Evolutionary conservation across 2,329 filamentous ascomycete genomes (phyloP).

Genomic region (Didymella pomorum): DNA sequence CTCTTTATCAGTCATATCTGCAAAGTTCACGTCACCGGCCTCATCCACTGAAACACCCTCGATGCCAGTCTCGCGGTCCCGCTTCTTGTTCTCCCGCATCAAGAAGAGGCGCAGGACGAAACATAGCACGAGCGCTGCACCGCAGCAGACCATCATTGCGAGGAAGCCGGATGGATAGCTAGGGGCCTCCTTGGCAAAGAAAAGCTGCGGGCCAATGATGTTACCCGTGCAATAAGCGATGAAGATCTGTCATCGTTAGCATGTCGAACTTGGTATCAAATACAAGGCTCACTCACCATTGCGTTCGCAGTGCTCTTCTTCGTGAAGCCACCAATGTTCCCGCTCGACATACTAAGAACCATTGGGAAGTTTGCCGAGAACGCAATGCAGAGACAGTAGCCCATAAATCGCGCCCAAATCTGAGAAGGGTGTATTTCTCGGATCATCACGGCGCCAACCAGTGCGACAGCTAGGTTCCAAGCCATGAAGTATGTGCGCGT

Average conservation of each 20-base stretch:
- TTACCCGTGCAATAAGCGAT: neutral
- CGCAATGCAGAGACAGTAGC: constrained; percentile 40
- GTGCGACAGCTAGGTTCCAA: neutral
- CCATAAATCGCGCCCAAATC: constrained; percentile 33
- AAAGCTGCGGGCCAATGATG: neutral
- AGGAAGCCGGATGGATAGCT: neutral
- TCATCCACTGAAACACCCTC: neutral
- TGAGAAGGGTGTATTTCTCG: constrained; percentile 1
- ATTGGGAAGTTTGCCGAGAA: constrained; percentile 53
- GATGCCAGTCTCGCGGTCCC: neutral
- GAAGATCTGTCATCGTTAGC: neutral
- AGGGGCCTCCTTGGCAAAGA: neutral
- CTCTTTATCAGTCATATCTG: neutral
- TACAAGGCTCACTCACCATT: neutral
- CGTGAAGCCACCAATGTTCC: constrained; percentile 42
- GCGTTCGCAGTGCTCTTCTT: neutral
- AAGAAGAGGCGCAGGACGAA: neutral
- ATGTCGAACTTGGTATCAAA: neutral
- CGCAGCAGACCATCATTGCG: neutral
- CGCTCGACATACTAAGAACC: constrained; percentile 39
- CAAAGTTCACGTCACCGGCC: neutral
- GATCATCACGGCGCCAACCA: neutral
- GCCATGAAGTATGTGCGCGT: neutral
- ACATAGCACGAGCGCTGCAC: neutral
- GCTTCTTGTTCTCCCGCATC: neutral